phyloP scores from a whole-genome alignment of 2,329 filamentous ascomycete genomes.

The Diplodia mutila region DNA sequence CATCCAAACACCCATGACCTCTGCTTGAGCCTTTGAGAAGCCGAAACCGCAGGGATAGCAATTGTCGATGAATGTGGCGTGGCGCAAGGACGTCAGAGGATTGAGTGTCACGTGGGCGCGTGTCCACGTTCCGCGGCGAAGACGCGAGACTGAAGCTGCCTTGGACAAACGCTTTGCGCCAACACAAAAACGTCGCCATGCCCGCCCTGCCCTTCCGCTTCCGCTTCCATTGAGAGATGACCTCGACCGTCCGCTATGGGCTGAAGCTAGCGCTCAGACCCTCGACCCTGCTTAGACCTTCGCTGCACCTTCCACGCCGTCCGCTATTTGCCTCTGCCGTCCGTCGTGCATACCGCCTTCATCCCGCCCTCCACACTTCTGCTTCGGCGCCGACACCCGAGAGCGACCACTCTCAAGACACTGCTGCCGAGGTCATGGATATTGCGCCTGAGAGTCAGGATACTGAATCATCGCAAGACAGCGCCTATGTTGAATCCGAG shows the following conservation, averaged over 20 bases:
- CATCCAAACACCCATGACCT: too few species aligned
- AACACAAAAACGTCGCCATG: background rate
- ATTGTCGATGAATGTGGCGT: background rate
- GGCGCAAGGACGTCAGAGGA: background rate
- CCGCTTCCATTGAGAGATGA: background rate
- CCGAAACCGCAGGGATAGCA: too few species aligned
- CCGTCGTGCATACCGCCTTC: background rate
- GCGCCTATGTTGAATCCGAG: too few species aligned
- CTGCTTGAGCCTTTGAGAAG: too few species aligned
- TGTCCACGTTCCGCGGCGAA: constrained; percentile 4
- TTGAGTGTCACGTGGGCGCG: constrained; percentile 7
- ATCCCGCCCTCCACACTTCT: background rate
- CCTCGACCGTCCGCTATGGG: background rate
- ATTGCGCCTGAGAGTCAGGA: background rate
- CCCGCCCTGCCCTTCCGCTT: background rate
- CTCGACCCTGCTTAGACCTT: too few species aligned
- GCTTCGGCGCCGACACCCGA: background rate
- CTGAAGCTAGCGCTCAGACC: constrained; percentile 3
- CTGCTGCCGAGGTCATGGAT: background rate
- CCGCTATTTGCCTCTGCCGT: background rate
- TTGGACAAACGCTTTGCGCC: constrained; percentile 1
- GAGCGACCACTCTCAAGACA: background rate
- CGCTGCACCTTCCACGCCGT: background rate
- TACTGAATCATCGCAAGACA: background rate
- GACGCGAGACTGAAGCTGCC: constrained; percentile 7